These are phyloP conservation scores for Macadamia integrifolia DNA, from an alignment of 164 flowering plant genomes.

Conservation along the genomic window DNA sequence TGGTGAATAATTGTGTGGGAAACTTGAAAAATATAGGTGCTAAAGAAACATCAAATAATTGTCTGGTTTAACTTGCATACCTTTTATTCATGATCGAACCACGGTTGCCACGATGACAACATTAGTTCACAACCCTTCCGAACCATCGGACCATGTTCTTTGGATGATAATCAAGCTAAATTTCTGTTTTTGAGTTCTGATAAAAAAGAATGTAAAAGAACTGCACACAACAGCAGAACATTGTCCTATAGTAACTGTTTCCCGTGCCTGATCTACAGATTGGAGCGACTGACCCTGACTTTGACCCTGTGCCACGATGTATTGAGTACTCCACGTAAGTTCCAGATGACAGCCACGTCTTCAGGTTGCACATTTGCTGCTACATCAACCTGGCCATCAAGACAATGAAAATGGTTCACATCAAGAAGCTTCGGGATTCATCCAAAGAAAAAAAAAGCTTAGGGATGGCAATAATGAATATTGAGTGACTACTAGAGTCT, in stretches of 20 bases:
- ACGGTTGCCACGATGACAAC: too few species aligned
- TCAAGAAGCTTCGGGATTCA: background rate
- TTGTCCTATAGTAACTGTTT: background rate
- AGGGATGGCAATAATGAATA: too few species aligned
- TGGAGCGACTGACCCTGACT: slow-evolving; percentile 63
- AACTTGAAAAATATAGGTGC: too few species aligned
- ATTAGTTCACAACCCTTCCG: background rate
- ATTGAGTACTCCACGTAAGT: slow-evolving; percentile 83
- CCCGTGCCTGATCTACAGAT: slow-evolving; percentile 27
- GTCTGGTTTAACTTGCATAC: too few species aligned
- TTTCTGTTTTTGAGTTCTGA: background rate
- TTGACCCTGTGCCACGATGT: slow-evolving; percentile 94
- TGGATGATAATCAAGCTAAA: background rate
- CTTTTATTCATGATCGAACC: too few species aligned
- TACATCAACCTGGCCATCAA: slow-evolving; percentile 53
- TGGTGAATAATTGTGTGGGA: too few species aligned
- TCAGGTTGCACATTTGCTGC: slow-evolving; percentile 93
- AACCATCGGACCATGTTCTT: background rate
- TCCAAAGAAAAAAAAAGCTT: too few species aligned
- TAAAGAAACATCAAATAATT: too few species aligned
- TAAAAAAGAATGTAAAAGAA: background rate
- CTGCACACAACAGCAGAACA: background rate
- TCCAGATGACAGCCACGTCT: slow-evolving; percentile 74
- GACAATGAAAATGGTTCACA: background rate
- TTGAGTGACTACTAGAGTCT: too few species aligned